Conservation (phyloP, 139 green algal genomes). For the Nannochloris sp. region DNA sequence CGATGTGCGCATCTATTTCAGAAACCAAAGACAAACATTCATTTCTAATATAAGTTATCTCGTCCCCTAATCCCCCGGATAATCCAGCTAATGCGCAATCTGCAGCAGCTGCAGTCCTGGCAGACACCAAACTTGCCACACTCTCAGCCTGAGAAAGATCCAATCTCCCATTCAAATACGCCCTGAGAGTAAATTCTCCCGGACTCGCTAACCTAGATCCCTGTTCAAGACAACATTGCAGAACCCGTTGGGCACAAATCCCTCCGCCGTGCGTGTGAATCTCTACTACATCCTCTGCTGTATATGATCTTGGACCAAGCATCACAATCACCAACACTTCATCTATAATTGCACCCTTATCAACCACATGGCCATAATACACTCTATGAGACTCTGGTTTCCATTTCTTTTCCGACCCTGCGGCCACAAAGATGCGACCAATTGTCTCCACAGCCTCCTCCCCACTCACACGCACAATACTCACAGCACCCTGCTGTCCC, state of each 20-base stretch:
- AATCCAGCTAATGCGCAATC: slow-evolving; percentile 82
- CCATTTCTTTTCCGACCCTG: slow-evolving; percentile 31
- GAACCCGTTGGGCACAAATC: slow-evolving; percentile 66
- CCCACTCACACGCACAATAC: slow-evolving; percentile 83
- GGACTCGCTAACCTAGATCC: slow-evolving; percentile 68
- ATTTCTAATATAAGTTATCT: slow-evolving; percentile 42
- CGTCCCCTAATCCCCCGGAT: slow-evolving; percentile 42
- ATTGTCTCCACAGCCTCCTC: slow-evolving; percentile 46
- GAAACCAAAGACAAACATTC: slow-evolving; percentile 66
- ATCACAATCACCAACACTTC: slow-evolving; percentile 77
- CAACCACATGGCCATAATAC: slow-evolving; percentile 69
- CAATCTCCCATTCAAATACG: slow-evolving; percentile 93
- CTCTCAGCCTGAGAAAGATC: slow-evolving; percentile 84
- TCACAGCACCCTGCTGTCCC: slow-evolving; percentile 56
- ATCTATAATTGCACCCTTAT: slow-evolving; percentile 43
- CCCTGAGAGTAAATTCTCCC: slow-evolving; percentile 94
- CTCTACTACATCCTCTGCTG: slow-evolving; percentile 92
- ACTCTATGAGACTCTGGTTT: slow-evolving; percentile 58
- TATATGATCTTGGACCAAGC: slow-evolving; percentile 81
- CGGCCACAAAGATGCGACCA: slow-evolving; percentile 44
- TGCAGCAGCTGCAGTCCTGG: slow-evolving; percentile 72
- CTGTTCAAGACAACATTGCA: slow-evolving; percentile 55
- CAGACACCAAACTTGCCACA: slow-evolving; percentile 68
- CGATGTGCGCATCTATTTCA: slow-evolving; percentile 71
- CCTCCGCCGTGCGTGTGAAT: slow-evolving; percentile 86